phyloP scores from a whole-genome alignment of 2,329 filamentous ascomycete species.

The Trichoderma sp. region DNA sequence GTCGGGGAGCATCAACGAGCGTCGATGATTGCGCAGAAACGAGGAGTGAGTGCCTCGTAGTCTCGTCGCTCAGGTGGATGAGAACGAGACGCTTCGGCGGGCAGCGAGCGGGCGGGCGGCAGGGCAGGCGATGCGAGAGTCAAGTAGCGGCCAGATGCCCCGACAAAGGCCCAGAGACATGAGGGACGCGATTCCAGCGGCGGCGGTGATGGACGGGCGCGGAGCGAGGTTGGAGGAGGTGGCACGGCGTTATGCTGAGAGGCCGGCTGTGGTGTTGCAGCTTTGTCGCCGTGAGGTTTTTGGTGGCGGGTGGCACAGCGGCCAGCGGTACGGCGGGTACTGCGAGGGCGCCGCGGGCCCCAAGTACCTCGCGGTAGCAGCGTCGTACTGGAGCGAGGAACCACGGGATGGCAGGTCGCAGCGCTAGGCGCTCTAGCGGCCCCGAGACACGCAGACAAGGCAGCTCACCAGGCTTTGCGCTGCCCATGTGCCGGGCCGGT shows the following conservation, averaged over 20 bases:
- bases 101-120: constrained; percentile 14
- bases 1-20: not conserved
- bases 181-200: constrained; percentile 27
- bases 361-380: not conserved
- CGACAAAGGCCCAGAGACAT: constrained; percentile 26
- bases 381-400: constrained; percentile 1
- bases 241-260: constrained; percentile 24
- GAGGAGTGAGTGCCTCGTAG: not conserved
- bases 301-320: constrained; percentile 24
- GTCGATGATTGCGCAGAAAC: constrained; percentile 21
- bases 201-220: constrained; percentile 4
- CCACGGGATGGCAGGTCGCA: not conserved
- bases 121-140: constrained; percentile 22
- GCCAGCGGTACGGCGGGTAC: constrained; percentile 8
- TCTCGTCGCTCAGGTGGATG: constrained; percentile 2
- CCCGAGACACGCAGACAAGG: constrained; percentile 4
- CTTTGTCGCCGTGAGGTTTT: constrained; percentile 23
- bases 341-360: not conserved
- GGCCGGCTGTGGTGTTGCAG: constrained; percentile 25
- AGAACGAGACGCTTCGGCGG: constrained; percentile 14
- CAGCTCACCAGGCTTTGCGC: not conserved
- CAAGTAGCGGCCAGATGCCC: constrained; percentile 28
- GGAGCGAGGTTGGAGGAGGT: constrained; percentile 23
- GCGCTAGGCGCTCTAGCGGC: not conserved
- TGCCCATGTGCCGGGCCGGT: not conserved